Evolutionary conservation across 169 alveolate genomes (phyloP).

Genomic region (Plasmodium falciparum): DNA sequence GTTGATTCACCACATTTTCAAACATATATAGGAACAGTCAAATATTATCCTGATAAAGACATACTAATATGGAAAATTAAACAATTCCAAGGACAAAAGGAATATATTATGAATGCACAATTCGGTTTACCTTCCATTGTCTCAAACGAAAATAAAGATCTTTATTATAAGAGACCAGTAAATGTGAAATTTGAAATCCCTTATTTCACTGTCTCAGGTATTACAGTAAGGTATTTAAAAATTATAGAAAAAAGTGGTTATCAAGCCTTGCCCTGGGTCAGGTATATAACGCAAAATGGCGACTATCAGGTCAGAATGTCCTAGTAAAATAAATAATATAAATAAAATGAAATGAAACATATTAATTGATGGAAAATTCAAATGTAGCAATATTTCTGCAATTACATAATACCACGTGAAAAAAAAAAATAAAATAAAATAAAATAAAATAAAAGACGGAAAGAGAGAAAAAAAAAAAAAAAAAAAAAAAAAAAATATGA

Average conservation of each 20-base stretch:
- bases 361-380: no score
- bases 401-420: background rate
- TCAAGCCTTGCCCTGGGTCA: constrained; percentile 99
- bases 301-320: constrained; percentile 98
- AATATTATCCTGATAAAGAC: constrained; percentile 97
- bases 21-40: constrained; percentile 96
- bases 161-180: constrained; percentile 95
- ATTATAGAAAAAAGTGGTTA: constrained; percentile 98
- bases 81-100: constrained; percentile 99
- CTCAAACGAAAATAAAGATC: constrained; percentile 92
- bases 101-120: constrained; percentile 96
- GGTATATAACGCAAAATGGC: constrained; percentile 99
- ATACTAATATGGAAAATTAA: constrained; percentile 96
- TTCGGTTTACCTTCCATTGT: constrained; percentile 97
- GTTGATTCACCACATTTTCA: constrained; percentile 96
- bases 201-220: constrained; percentile 99
- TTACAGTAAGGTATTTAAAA: constrained; percentile 97
- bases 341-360: background rate
- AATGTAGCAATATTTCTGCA: no score
- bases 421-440: no score
- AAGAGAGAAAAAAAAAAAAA: background rate
- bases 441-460: background rate
- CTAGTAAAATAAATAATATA: constrained; percentile 33
- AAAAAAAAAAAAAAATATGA: background rate
- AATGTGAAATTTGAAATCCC: constrained; percentile 99